Conservation (phyloP, 169 alveolate genomes). For the Plasmodium cynomolgi region DNA sequence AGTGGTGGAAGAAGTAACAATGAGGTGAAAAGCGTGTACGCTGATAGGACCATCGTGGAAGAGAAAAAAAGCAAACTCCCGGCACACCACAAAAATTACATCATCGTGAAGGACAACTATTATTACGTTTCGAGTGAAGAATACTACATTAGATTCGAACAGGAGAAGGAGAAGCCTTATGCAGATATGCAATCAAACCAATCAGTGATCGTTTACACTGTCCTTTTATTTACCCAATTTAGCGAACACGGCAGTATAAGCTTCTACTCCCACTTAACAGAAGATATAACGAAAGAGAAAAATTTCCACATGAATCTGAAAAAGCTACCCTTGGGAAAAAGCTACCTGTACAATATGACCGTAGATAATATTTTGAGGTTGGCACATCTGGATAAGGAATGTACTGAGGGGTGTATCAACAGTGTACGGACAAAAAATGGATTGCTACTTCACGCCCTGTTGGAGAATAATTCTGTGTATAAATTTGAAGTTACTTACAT, state of each 20-base stretch:
- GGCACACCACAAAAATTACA: conserved; percentile 27
- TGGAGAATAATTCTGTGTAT: conserved; percentile 28
- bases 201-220: neutral
- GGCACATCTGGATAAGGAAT: neutral
- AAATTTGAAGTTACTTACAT: conserved; percentile 11
- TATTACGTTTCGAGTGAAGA: conserved; percentile 29
- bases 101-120: conserved; percentile 42
- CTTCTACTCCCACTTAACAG: conserved; percentile 24
- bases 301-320: conserved; percentile 31
- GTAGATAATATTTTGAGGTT: conserved; percentile 5
- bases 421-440: conserved; percentile 26
- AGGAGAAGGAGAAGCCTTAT: neutral
- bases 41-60: neutral
- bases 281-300: conserved; percentile 3
- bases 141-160: neutral
- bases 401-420: conserved; percentile 6
- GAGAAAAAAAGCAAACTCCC: conserved; percentile 1
- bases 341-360: conserved; percentile 15
- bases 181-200: neutral
- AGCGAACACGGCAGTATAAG: conserved; percentile 25
- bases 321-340: conserved; percentile 5
- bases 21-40: neutral
- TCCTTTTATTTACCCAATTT: conserved; percentile 33
- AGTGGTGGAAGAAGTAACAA: neutral
- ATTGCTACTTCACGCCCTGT: neutral